Base-by-base conservation (phyloP, 495 filamentous ascomycete species). In the Haplographium delicatum region DNA sequence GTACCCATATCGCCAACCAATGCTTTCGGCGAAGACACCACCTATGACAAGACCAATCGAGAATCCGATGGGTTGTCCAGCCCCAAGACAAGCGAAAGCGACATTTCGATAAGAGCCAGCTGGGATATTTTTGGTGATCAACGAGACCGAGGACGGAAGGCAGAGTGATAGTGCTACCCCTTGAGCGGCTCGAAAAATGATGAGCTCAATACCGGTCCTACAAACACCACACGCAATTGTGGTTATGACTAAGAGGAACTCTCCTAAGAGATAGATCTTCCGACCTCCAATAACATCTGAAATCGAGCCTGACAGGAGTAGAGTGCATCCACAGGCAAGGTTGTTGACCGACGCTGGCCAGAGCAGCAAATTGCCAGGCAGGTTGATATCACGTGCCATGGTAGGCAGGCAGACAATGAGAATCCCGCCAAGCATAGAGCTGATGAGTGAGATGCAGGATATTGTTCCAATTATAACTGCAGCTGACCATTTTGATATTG, bases 41-140 rank as follows among this genome's bases (percentile, higher is more conserved):
- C 73, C 75, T 2, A 82, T 57, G 0, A 82, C 67, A 1, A 83
- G 62, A 0, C 79, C 79, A 7, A 79, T 30, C 0, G 71, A 69
- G 59, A 75, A 82, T 2, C 78, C 80, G 16, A 81, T 31, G 0
- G 74, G 73, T 47, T 72, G 68, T 2, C 70, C 73, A 3, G 72
- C 52, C 0, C 79, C 80, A 5, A 79, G 49, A 33, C 63, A 69
- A 0, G 73, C 70, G 53, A 82, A 80, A 0, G 63, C 78, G 0
- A 78, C 52, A 45, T 81, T 85, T 5, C 80, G 60, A 22, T 55
- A 42, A 15, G 63, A 58, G 0, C 79, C 79, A 15, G 42, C 47
- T 0, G 68, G 67, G 38, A 49, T 28, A 52, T 43, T 50, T 1
- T 11, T 34, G 0, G 70, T 71, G 25, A 79, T 72, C 23, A 81